phyloP scores from a whole-genome alignment of 1,139 yeast genomes.

The Taphrina wiesneri region DNA sequence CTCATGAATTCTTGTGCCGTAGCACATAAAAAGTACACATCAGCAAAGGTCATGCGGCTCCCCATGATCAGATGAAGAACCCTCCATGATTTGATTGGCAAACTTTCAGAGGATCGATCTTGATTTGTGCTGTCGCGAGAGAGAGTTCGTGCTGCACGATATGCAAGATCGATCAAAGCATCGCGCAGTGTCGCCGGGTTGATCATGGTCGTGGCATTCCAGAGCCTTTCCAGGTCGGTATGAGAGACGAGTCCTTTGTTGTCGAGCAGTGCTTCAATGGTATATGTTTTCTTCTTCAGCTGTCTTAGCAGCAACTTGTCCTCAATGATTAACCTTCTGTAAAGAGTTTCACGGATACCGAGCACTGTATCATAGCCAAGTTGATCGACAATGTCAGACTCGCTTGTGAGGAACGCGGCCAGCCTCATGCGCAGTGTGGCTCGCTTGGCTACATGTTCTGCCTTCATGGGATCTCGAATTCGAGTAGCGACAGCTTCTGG shows the following conservation, averaged over 20 bases:
- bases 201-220: not conserved
- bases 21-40: not conserved
- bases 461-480: not conserved
- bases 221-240: not conserved
- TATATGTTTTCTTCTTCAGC: not conserved
- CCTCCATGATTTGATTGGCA: not conserved
- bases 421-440: not conserved
- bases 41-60: not conserved
- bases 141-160: not conserved
- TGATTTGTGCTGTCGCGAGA: not conserved
- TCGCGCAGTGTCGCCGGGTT: slow-evolving; percentile 7
- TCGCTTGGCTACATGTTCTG: not conserved
- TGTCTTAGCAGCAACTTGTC: not conserved
- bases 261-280: not conserved
- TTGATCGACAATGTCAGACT: not conserved
- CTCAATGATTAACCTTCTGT: not conserved
- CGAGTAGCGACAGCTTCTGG: slow-evolving; percentile 3
- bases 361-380: not conserved
- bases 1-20: slow-evolving; percentile 2
- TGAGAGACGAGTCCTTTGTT: not conserved
- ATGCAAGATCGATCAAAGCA: slow-evolving; percentile 4
- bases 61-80: not conserved
- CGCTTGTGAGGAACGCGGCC: not conserved
- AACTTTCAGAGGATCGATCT: not conserved
- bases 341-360: not conserved